These are phyloP conservation scores for Ascochyta viciae-villosae DNA, from an alignment of 2,329 filamentous ascomycete genomes.

Conservation along the genomic window DNA sequence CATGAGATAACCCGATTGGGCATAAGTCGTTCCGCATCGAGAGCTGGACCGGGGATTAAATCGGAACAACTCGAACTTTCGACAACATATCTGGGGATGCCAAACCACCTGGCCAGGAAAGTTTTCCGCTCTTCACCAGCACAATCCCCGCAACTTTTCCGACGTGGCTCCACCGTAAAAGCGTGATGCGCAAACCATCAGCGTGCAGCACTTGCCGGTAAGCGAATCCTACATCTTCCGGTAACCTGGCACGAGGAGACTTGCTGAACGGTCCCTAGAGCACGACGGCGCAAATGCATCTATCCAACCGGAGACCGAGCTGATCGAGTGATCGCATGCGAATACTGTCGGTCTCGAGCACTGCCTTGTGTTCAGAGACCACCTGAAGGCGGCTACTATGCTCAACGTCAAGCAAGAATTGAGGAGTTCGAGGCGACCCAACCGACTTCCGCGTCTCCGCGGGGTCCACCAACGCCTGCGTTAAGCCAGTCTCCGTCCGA, in stretches of 20 bases:
- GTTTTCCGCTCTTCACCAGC: constrained; percentile 25
- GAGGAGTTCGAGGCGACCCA: constrained; percentile 17
- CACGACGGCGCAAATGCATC: constrained; percentile 33
- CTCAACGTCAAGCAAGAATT: constrained; percentile 27
- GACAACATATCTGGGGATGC: constrained; percentile 8
- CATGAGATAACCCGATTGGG: constrained; percentile 1
- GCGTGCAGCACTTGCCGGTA: constrained; percentile 34
- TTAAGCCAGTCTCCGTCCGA: constrained; percentile 15
- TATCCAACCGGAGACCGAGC: constrained; percentile 22
- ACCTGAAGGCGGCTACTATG: constrained; percentile 36
- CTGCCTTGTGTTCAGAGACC: constrained; percentile 29
- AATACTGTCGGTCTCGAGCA: constrained; percentile 30
- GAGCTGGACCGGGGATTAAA: constrained; percentile 5
- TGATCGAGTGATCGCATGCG: constrained; percentile 22
- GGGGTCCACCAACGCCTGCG: background rate
- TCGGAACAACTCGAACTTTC: constrained; percentile 13
- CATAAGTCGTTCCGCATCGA: constrained; percentile 2
- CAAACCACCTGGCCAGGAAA: constrained; percentile 17
- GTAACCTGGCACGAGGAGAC: constrained; percentile 1
- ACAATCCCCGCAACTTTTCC: constrained; percentile 17
- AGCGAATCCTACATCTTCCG: constrained; percentile 12
- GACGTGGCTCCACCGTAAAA: constrained; percentile 12
- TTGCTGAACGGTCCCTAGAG: constrained; percentile 21
- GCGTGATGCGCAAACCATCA: constrained; percentile 33
- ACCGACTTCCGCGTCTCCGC: constrained; percentile 6